Conservation (phyloP, 2,329 filamentous ascomycete species). For the Diplodia scrobiculata region DNA sequence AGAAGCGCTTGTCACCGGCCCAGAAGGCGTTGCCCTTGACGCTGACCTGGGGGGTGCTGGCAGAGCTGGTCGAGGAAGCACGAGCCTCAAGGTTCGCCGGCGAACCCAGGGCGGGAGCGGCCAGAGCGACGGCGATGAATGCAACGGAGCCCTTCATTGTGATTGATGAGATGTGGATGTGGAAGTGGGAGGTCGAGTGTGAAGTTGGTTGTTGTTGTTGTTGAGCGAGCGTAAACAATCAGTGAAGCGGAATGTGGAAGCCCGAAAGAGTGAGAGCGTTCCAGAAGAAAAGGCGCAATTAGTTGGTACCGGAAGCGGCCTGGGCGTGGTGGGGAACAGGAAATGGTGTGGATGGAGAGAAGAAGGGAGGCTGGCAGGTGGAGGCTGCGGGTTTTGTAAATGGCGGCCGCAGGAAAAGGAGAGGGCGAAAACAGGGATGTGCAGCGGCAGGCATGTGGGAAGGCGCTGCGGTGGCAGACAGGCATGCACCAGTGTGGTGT, state of each 20-base stretch:
- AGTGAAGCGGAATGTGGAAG: conserved; percentile 20
- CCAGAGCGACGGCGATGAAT: conserved; percentile 51
- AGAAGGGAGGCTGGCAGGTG: conserved; percentile 20
- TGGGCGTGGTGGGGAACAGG: conserved; percentile 11
- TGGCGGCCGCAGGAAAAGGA: conserved; percentile 17
- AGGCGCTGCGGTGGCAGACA: conserved; percentile 7
- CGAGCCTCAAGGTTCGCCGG: conserved; percentile 41
- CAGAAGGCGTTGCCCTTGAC: conserved; percentile 70
- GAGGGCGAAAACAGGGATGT: conserved; percentile 18
- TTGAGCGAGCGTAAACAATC: conserved; percentile 20
- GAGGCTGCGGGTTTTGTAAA: conserved; percentile 26
- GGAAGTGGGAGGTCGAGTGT: conserved; percentile 5
- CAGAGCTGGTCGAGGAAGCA: conserved; percentile 44
- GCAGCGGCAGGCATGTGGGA: conserved; percentile 9
- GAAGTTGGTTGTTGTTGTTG: neutral
- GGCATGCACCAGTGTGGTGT: conserved; percentile 24
- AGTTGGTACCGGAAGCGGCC: conserved; percentile 19
- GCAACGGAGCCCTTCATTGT: conserved; percentile 59
- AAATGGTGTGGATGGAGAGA: conserved; percentile 13
- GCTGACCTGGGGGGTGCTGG: conserved; percentile 57
- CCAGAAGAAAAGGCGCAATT: conserved; percentile 24
- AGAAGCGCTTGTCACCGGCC: conserved; percentile 62
- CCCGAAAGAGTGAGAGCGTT: conserved; percentile 30
- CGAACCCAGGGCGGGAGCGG: conserved; percentile 51
- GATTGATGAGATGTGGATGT: conserved; percentile 23